phyloP scores from a whole-genome alignment of 768 basidiomycete species.

The Strobilomyces echinocephalus region DNA sequence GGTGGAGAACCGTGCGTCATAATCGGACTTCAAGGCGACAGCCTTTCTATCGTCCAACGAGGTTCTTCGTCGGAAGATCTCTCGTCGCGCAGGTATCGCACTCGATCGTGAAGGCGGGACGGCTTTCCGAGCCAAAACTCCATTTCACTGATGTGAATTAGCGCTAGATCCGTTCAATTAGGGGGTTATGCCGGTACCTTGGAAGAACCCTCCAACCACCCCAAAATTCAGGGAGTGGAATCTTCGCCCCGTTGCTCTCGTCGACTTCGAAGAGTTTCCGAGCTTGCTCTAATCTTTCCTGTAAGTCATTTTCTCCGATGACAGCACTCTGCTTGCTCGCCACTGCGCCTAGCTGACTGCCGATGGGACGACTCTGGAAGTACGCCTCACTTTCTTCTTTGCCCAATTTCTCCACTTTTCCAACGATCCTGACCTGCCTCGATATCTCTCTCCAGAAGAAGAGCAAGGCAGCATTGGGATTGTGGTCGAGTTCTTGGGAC shows the following conservation, averaged over 20 bases:
- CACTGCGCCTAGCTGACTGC: slow-evolving; percentile 88
- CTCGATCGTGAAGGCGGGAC: slow-evolving; percentile 89
- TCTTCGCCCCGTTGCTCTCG: slow-evolving; percentile 36
- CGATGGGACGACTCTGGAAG: slow-evolving; percentile 75
- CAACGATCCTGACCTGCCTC: slow-evolving; percentile 78
- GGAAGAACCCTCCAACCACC: slow-evolving; percentile 96
- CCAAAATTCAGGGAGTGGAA: slow-evolving; percentile 89
- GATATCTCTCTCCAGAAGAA: slow-evolving; percentile 91
- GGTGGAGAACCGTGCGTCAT: too few species aligned
- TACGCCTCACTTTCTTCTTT: slow-evolving; percentile 76
- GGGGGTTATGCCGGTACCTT: slow-evolving; percentile 40
- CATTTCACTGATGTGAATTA: slow-evolving; percentile 60
- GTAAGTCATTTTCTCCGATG: slow-evolving; percentile 69
- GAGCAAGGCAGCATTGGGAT: slow-evolving; percentile 76
- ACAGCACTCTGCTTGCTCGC: slow-evolving; percentile 84
- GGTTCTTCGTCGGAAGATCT: slow-evolving; percentile 45
- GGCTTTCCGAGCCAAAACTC: slow-evolving; percentile 98
- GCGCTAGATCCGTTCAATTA: not conserved
- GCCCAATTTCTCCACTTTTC: slow-evolving; percentile 74
- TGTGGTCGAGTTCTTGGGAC: slow-evolving; percentile 69
- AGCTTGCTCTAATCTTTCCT: slow-evolving; percentile 53
- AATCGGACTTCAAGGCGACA: slow-evolving; percentile 54
- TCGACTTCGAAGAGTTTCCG: slow-evolving; percentile 53
- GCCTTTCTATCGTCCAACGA: slow-evolving; percentile 73
- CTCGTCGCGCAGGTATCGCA: slow-evolving; percentile 63